Evolutionary conservation across 805 yeast genomes (phyloP).

Genomic region (Candida tammaniensis): DNA sequence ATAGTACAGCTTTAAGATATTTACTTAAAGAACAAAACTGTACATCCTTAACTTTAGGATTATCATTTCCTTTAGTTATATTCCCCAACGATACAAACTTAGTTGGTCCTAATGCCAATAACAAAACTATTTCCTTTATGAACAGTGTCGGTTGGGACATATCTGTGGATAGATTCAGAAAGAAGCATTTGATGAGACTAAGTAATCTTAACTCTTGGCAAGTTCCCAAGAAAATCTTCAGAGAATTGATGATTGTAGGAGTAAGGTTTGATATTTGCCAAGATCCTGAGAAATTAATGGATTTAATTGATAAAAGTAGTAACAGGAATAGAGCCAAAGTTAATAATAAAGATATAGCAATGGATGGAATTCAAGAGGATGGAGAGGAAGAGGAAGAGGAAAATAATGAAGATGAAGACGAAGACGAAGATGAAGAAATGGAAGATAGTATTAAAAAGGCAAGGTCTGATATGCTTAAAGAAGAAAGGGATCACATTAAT

Average conservation of each 20-base stretch:
- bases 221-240: constrained; percentile 52
- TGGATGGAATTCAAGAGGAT: constrained; percentile 4
- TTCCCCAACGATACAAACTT: constrained; percentile 24
- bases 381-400: constrained; percentile 6
- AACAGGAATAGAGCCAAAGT: constrained; percentile 14
- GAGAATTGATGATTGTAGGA: constrained; percentile 56
- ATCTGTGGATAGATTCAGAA: constrained; percentile 13
- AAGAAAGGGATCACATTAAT: constrained; percentile 21
- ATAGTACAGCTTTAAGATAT: constrained; percentile 50
- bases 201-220: constrained; percentile 45
- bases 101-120: constrained; percentile 16
- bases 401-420: constrained; percentile 5
- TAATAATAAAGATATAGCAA: constrained; percentile 5
- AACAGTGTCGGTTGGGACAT: constrained; percentile 42
- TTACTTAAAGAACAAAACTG: constrained; percentile 44
- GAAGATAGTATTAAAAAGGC: constrained; percentile 5
- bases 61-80: constrained; percentile 46
- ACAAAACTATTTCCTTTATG: constrained; percentile 29
- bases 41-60: constrained; percentile 38
- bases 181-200: constrained; percentile 39
- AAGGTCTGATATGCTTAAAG: constrained; percentile 1
- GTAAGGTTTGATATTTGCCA: constrained; percentile 55
- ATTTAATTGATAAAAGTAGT: constrained; percentile 27
- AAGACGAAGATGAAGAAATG: constrained; percentile 6
- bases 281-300: constrained; percentile 39